Evolutionary conservation across 2,329 filamentous ascomycete species (phyloP), one percentile per base, ranked within the genome.

Genomic region (Verticillium alfalfae): DNA sequence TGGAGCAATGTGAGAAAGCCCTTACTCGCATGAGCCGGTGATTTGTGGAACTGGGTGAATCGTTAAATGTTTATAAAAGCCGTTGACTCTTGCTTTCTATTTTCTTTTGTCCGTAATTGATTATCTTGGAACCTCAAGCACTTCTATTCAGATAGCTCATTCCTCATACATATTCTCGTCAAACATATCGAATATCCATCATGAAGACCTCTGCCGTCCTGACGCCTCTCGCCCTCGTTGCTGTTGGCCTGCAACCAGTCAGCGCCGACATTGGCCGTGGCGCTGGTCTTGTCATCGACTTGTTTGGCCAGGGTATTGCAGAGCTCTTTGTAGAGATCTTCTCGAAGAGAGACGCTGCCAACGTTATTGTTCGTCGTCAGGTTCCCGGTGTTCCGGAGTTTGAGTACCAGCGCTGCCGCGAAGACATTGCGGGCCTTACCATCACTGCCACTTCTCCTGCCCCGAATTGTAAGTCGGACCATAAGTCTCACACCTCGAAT

Each of bases 351-450:
- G 26, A 16, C 18, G n/a, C 18, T 22, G 38, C 52, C 15, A 12
- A 55, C 12, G 18, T 22, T 8, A 34, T 60, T 36, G 55, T 38
- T 2, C 18, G 38, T 22, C 56, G 56, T 15, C 56, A 61, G 56
- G 41, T 49, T 8, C 55, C 59, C 37, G 63, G 63, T 1, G 63
- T 65, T 26, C 63, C 63, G 2, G 56, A 65, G 56, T 56, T 61
- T 10, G 63, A 65, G 57, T 65, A 60, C 55, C 59, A 65, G 38
- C 61, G 63, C 56, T 65, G 63, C 62, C 56, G 57, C 34, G 55
- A 57, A 6, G 59, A 63, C 26, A 60, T 65, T 16, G 26, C 45
- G 8, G 62, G 62, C 22, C 37, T 60, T 31, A 60, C 63, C 37
- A 60, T 65, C 45, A 65, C 59, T 15, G 62, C 58, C 41, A 57